phyloP scores from a whole-genome alignment of 306 rosid genomes.

The Trichosanthes cucumerina region DNA sequence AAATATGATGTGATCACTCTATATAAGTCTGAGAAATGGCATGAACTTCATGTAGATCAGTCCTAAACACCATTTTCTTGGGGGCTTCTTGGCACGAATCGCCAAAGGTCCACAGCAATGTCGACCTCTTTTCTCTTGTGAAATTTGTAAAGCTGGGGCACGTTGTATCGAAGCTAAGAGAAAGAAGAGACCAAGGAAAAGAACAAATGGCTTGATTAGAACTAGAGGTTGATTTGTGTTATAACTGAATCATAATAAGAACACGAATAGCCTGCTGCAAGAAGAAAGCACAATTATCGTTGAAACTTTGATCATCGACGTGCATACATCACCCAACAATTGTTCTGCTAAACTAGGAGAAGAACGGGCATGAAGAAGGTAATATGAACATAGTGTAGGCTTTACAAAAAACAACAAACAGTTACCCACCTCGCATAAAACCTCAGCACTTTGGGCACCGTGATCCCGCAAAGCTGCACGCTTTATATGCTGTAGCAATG shows the following conservation, averaged over 20 bases:
- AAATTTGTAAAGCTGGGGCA: constrained; percentile 74
- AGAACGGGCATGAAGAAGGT: background rate
- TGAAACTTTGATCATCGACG: background rate
- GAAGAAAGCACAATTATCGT: background rate
- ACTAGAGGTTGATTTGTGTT: background rate
- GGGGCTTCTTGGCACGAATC: constrained; percentile 52
- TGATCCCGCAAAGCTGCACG: constrained; percentile 57
- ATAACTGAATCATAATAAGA: background rate
- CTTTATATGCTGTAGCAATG: constrained; percentile 66
- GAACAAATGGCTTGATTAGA: background rate
- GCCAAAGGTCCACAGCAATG: constrained; percentile 87
- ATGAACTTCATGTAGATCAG: background rate
- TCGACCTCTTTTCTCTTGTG: constrained; percentile 87
- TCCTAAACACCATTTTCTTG: background rate
- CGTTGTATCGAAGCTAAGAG: constrained; percentile 65
- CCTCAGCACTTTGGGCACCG: constrained; percentile 77
- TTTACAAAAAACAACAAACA: background rate
- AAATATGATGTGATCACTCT: background rate
- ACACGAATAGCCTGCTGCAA: background rate
- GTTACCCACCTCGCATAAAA: constrained; percentile 63
- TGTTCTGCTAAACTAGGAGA: background rate
- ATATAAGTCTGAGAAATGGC: background rate
- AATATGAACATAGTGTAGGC: background rate
- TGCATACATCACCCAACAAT: background rate
- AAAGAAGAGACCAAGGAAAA: constrained; percentile 15